Evolutionary conservation across 805 yeast genomes (phyloP).

Genomic region (Cephaloascus fragrans): DNA sequence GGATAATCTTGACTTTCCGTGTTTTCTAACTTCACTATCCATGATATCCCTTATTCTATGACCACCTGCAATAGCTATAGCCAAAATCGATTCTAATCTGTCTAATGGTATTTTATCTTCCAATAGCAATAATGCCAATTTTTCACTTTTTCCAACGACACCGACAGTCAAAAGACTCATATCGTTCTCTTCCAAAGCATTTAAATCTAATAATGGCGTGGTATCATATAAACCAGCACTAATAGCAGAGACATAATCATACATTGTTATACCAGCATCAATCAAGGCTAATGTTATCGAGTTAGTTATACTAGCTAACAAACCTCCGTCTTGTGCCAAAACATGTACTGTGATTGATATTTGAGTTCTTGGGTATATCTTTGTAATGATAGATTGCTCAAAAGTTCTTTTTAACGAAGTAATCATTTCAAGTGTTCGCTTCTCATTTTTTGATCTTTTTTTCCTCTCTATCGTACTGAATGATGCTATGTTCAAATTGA

Average conservation of each 20-base stretch:
- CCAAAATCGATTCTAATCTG: slow-evolving; percentile 61
- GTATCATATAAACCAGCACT: slow-evolving; percentile 74
- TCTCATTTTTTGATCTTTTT: slow-evolving; percentile 59
- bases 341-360: slow-evolving; percentile 73
- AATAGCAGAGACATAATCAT: slow-evolving; percentile 78
- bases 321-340: slow-evolving; percentile 83
- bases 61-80: slow-evolving; percentile 81
- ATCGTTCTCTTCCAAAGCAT: slow-evolving; percentile 74
- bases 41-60: slow-evolving; percentile 73
- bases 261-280: slow-evolving; percentile 93
- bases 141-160: slow-evolving; percentile 72
- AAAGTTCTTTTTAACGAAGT: slow-evolving; percentile 62
- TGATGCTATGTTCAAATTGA: slow-evolving; percentile 65
- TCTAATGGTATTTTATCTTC: slow-evolving; percentile 86
- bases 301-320: slow-evolving; percentile 70
- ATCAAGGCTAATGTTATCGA: slow-evolving; percentile 83
- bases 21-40: slow-evolving; percentile 76
- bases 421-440: slow-evolving; percentile 57
- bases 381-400: slow-evolving; percentile 61
- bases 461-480: slow-evolving; percentile 73
- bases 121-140: slow-evolving; percentile 62
- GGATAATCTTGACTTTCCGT: slow-evolving; percentile 51
- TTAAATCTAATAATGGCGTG: slow-evolving; percentile 71
- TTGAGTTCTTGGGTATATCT: slow-evolving; percentile 73
- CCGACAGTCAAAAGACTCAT: slow-evolving; percentile 78